These are phyloP conservation scores for Ceratobasidium theobromae DNA, from an alignment of 1,284 basidiomycete genomes.

Conservation along the genomic window DNA sequence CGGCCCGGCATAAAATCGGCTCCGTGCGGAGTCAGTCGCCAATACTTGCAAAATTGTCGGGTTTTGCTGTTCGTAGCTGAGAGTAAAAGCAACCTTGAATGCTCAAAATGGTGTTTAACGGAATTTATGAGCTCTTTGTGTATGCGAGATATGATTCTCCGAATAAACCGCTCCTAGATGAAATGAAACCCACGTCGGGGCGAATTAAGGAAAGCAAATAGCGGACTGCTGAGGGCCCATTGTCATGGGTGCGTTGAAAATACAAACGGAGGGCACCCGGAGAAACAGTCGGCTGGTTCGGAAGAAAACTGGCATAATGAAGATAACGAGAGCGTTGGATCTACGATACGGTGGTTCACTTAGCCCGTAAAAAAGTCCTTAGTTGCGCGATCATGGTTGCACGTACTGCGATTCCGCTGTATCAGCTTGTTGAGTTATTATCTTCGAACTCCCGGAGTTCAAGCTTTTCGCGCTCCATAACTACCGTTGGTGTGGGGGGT, in stretches of 20 bases:
- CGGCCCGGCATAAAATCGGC: neutral
- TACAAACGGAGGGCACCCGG: conserved; percentile 1
- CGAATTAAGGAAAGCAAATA: conserved; percentile 8
- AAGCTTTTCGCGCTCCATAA: conserved; percentile 32
- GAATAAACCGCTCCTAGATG: too few relatives aligned
- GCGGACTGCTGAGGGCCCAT: neutral
- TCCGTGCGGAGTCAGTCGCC: neutral
- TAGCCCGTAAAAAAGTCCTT: too few relatives aligned
- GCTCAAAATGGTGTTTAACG: too few relatives aligned
- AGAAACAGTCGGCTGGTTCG: conserved; percentile 9
- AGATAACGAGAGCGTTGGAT: too few relatives aligned
- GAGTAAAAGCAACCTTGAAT: neutral
- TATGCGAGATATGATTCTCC: too few relatives aligned
- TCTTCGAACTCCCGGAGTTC: conserved; percentile 37
- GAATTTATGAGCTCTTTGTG: too few relatives aligned
- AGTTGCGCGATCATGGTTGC: too few relatives aligned
- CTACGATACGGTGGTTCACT: too few relatives aligned
- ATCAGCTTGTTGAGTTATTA: conserved; percentile 32
- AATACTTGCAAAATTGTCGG: too few relatives aligned
- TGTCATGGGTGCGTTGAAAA: too few relatives aligned
- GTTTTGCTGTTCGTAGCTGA: too few relatives aligned
- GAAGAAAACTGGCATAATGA: neutral
- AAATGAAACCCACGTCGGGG: too few relatives aligned
- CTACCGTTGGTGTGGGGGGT: conserved; percentile 30
- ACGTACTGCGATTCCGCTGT: neutral